These are phyloP conservation scores for Mrakia frigida DNA, from an alignment of 768 basidiomycete species.

Conservation along the genomic window DNA sequence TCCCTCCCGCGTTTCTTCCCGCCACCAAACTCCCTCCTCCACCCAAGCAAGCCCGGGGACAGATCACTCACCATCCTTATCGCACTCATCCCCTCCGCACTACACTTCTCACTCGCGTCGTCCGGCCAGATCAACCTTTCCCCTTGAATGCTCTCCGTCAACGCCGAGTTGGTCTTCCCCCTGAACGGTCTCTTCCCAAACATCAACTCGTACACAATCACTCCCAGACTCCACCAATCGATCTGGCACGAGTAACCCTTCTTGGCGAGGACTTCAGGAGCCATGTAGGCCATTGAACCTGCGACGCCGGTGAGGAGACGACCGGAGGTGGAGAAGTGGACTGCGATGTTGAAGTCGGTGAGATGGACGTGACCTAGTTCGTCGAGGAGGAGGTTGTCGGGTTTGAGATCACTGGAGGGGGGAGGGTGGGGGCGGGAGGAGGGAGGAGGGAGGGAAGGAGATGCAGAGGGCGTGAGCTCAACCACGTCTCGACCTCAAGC, in stretches of 20 bases:
- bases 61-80: conserved; percentile 45
- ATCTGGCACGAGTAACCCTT: conserved; percentile 90
- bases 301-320: conserved; percentile 87
- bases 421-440: background rate
- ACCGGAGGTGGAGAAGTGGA: conserved; percentile 74
- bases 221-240: conserved; percentile 96
- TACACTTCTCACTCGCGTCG: conserved; percentile 73
- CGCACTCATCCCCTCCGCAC: conserved; percentile 67
- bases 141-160: conserved; percentile 86
- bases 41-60: background rate
- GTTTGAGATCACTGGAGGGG: conserved; percentile 75
- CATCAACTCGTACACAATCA: conserved; percentile 85
- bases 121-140: conserved; percentile 87
- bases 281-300: conserved; percentile 99
- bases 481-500: too few relatives aligned
- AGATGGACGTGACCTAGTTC: conserved; percentile 90
- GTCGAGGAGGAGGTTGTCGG: conserved; percentile 94
- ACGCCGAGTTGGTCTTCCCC: conserved; percentile 83
- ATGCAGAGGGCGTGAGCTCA: too few relatives aligned
- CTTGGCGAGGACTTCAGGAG: conserved; percentile 88
- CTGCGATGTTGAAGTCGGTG: conserved; percentile 98
- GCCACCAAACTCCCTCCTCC: background rate
- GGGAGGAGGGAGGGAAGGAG: background rate
- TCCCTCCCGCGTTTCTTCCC: background rate
- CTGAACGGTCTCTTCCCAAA: conserved; percentile 89